Conservation (phyloP, 192 early-diverging fungal genomes). For the Geranomyces variabilis region DNA sequence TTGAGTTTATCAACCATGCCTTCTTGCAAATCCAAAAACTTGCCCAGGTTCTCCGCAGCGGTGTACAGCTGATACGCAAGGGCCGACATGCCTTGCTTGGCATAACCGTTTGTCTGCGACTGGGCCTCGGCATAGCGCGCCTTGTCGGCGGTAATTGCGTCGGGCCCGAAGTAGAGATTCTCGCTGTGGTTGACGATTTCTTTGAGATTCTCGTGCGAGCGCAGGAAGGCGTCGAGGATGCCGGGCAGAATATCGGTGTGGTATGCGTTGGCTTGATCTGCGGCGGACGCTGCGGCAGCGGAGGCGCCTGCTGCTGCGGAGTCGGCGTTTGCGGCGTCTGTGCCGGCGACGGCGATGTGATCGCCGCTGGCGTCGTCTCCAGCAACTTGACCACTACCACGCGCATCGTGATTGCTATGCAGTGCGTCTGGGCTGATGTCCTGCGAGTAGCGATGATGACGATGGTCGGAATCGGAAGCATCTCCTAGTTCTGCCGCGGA, state of each 20-base stretch:
- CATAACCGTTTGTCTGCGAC: constrained; percentile 25
- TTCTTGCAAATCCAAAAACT: constrained; percentile 30
- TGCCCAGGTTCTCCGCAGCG: constrained; percentile 18
- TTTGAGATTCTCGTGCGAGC: constrained; percentile 27
- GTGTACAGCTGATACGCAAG: constrained; percentile 28
- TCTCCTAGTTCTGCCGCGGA: no score
- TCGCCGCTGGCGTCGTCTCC: no score
- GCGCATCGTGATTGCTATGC: no score
- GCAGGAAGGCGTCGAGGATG: constrained; percentile 22
- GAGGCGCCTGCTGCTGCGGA: neutral
- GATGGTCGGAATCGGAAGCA: no score
- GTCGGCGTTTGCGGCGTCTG: no score
- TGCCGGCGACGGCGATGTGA: no score
- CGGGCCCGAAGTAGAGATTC: constrained; percentile 20
- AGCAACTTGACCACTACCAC: no score
- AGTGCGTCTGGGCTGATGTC: no score
- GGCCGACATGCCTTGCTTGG: constrained; percentile 26
- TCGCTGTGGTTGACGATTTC: constrained; percentile 35
- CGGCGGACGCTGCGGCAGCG: neutral
- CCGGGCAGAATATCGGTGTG: constrained; percentile 16
- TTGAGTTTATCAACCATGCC: constrained; percentile 8
- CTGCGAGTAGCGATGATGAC: no score
- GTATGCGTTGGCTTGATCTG: constrained; percentile 9
- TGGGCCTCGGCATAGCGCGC: constrained; percentile 14
- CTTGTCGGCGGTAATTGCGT: constrained; percentile 21